Base-by-base conservation (phyloP, 164 flowering plant genomes). In the Aristolochia contorta region DNA sequence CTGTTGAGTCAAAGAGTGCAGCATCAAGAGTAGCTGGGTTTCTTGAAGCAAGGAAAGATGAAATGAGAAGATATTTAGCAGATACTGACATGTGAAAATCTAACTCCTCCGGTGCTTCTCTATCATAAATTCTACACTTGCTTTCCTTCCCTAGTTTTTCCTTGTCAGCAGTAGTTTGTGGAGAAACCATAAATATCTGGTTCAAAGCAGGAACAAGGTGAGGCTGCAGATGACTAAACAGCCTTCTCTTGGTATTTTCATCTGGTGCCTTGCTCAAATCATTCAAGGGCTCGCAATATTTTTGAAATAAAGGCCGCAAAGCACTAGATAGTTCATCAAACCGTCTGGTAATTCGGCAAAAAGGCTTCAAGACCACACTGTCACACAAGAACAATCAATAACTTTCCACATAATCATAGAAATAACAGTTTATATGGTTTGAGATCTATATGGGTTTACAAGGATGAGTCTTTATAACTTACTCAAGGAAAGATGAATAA, bases 21-120 rank as follows among this genome's bases (percentile, higher is more conserved):
- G 99, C 97, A 76, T 94, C 97, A 66, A 86, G 90, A 24, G 99
- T 94, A 45, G 99, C 99, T 41, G 96, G 97, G 66, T 94, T 94
- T 82, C 88, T 82, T 65, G 97, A 94, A 76, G 97, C 97, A 75
- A 94, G 85, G 72, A 90, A 94, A 59, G 97, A 93, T 43, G 97
- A 88, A 63, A 94, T 80, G 60, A 94, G 96, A 60, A 94, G 96
- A 80, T 88, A 93, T 67, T 94, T 91, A 37, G 99, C 93, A 64
- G 89, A 90, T 60, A 77, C 65, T 52, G 96, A 80, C 92, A 93
- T 80, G 60, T 90, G 92, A 65, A 85, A 82, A 69, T 85, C 95
- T 12, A 86, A 47, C 49, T 79, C 83, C 56, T 78, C 71, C 51
- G 45, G 30, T 52, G 63, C 67, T 60, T 77, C 87, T 55, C 51